Conservation (phyloP, 2,329 filamentous ascomycete species). For the Cadophora luteo-olivacea region DNA sequence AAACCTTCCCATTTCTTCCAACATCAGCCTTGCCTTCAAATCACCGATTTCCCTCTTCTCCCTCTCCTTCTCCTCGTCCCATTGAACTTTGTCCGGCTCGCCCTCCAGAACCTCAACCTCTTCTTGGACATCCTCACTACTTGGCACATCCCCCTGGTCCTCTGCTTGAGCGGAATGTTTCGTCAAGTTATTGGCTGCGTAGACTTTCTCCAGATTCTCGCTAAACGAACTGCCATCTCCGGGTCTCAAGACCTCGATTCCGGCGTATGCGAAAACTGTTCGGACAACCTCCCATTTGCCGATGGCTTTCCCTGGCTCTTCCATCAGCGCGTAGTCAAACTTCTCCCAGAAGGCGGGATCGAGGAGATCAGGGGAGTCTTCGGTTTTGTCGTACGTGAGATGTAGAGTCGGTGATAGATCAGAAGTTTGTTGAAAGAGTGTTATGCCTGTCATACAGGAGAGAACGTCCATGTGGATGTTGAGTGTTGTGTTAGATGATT, state of each 20-base stretch:
- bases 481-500: slow-evolving; percentile 42
- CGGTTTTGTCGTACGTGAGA: slow-evolving; percentile 65
- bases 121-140: slow-evolving; percentile 35
- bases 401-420: slow-evolving; percentile 29
- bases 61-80: slow-evolving; percentile 49
- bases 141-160: slow-evolving; percentile 22
- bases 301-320: slow-evolving; percentile 55
- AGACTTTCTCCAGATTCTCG: slow-evolving; percentile 36
- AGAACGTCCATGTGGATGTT: slow-evolving; percentile 69
- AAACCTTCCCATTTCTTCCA: slow-evolving; percentile 39
- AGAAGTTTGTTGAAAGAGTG: slow-evolving; percentile 61
- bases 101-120: slow-evolving; percentile 22
- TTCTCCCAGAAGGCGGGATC: slow-evolving; percentile 64
- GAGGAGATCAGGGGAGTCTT: slow-evolving; percentile 53
- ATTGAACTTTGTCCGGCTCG: slow-evolving; percentile 13
- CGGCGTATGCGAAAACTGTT: slow-evolving; percentile 63
- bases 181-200: slow-evolving; percentile 39
- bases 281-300: slow-evolving; percentile 64
- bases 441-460: slow-evolving; percentile 74
- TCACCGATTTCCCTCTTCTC: slow-evolving; percentile 32
- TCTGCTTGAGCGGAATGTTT: slow-evolving; percentile 5
- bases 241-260: slow-evolving; percentile 63
- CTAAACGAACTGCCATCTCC: slow-evolving; percentile 43
- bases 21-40: slow-evolving; percentile 34
- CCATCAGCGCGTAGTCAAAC: slow-evolving; percentile 68